These are phyloP conservation scores for Daldinia decipiens DNA, from an alignment of 495 filamentous ascomycete species.

Conservation along the genomic window DNA sequence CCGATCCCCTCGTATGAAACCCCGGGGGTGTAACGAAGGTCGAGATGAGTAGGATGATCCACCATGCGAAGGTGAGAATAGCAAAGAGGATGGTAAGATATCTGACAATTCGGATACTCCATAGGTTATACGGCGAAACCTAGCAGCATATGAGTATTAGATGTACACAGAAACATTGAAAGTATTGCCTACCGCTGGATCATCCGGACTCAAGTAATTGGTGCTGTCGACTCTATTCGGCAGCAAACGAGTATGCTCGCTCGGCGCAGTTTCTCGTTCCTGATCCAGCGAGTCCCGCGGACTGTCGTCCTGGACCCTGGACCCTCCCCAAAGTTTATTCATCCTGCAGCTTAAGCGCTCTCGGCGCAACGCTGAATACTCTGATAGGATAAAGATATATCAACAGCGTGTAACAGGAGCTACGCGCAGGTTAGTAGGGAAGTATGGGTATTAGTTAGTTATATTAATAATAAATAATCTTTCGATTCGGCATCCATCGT, in stretches of 20 bases:
- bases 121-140: conserved; percentile 96
- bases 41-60: conserved; percentile 84
- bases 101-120: conserved; percentile 81
- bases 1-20: conserved; percentile 85
- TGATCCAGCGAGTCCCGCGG: conserved; percentile 32
- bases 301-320: conserved; percentile 47
- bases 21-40: conserved; percentile 88
- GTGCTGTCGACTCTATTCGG: conserved; percentile 64
- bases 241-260: conserved; percentile 81
- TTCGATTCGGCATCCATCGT: background rate
- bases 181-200: conserved; percentile 77
- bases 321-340: conserved; percentile 48
- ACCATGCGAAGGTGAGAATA: conserved; percentile 83
- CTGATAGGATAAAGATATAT: background rate
- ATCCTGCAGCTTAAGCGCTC: conserved; percentile 52
- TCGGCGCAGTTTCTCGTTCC: conserved; percentile 50
- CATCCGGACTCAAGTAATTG: conserved; percentile 86
- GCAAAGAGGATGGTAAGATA: conserved; percentile 78
- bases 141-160: conserved; percentile 44
- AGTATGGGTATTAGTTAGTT: too few species aligned
- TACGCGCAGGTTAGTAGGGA: too few species aligned
- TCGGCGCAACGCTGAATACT: background rate
- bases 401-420: background rate
- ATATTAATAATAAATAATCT: background rate
- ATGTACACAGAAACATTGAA: background rate